Base-by-base conservation (phyloP, 176 grass and related monocot genomes). In the Bromus sterilis region DNA sequence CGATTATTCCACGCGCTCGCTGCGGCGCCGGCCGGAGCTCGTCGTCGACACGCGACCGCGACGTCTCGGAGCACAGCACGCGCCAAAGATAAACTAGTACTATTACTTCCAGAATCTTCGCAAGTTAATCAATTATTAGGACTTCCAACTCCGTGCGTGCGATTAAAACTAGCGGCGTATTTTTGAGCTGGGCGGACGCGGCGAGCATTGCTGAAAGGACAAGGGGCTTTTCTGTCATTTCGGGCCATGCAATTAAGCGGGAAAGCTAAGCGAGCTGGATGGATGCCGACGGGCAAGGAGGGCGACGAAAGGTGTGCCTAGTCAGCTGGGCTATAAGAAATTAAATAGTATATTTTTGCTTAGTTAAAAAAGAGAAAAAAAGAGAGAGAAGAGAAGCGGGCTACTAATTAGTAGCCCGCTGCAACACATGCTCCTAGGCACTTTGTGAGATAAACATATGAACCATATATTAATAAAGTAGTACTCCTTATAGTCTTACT, bases 281-380 rank as follows among this genome's bases (percentile, higher is more conserved):
- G 33, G 77, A 80, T 26, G 77, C 66, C 11, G 69, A 86, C 29
- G 5, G 73, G 39, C 39, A n/a, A n/a, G n/a, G n/a, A n/a, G n/a
- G n/a, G n/a, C n/a, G n/a, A n/a, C n/a, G n/a, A n/a, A n/a, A n/a
- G n/a, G n/a, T n/a, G n/a, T n/a, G n/a, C n/a, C n/a, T n/a, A n/a
- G n/a, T n/a, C n/a, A n/a, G n/a, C n/a, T n/a, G n/a, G n/a, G n/a
- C n/a, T n/a, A n/a, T n/a, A n/a, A n/a, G n/a, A n/a, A n/a, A n/a
- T n/a, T n/a, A n/a, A n/a, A n/a, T n/a, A n/a, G n/a, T n/a, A n/a
- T n/a, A n/a, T n/a, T n/a, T n/a, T n/a, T n/a, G n/a, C n/a, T n/a
- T n/a, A n/a, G n/a, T n/a, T n/a, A n/a, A n/a, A n/a, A n/a, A n/a
- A n/a, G n/a, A n/a, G n/a, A n/a, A n/a, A n/a, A n/a, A n/a, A n/a